Conservation (phyloP, 2,329 filamentous ascomycete genomes). For the Eutypa lata region DNA sequence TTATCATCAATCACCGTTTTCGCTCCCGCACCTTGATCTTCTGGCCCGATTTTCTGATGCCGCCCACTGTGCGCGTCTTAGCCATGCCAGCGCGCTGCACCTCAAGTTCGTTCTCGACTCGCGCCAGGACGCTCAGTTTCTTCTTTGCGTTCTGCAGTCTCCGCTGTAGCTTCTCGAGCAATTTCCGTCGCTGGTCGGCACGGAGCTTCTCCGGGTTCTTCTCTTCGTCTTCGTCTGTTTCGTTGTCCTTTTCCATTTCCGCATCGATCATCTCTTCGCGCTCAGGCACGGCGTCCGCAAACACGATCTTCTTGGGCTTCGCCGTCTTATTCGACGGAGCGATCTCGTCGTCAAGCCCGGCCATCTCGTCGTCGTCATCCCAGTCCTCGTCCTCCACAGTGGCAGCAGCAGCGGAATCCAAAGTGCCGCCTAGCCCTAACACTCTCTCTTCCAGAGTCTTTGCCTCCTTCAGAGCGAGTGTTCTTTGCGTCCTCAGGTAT, state of each 20-base stretch:
- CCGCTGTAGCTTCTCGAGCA: slow-evolving; percentile 42
- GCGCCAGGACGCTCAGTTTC: slow-evolving; percentile 52
- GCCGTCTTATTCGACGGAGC: slow-evolving; percentile 13
- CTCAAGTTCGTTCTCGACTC: slow-evolving; percentile 56
- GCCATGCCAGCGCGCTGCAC: slow-evolving; percentile 61
- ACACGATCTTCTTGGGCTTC: slow-evolving; percentile 49
- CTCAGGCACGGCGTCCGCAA: slow-evolving; percentile 40
- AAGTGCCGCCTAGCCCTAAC: slow-evolving; percentile 38
- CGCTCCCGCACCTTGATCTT: slow-evolving; percentile 62
- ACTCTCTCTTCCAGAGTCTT: slow-evolving; percentile 51
- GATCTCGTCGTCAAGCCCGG: slow-evolving; percentile 28
- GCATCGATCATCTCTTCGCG: slow-evolving; percentile 25
- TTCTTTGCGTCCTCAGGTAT: slow-evolving; percentile 61
- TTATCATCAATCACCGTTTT: slow-evolving; percentile 54
- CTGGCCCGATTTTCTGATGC: slow-evolving; percentile 56
- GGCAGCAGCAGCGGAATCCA: slow-evolving; percentile 22
- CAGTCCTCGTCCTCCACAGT: slow-evolving; percentile 27
- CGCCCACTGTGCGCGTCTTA: slow-evolving; percentile 60
- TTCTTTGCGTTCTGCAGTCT: slow-evolving; percentile 50
- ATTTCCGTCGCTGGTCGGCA: slow-evolving; percentile 37
- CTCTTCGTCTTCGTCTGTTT: slow-evolving; percentile 24
- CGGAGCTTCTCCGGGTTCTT: slow-evolving; percentile 31
- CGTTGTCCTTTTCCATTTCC: slow-evolving; percentile 12
- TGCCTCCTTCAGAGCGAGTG: slow-evolving; percentile 57
- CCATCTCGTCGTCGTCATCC: slow-evolving; percentile 25